Base-by-base conservation (phyloP, 169 alveolate genomes). In the Toxoplasma gondii region DNA sequence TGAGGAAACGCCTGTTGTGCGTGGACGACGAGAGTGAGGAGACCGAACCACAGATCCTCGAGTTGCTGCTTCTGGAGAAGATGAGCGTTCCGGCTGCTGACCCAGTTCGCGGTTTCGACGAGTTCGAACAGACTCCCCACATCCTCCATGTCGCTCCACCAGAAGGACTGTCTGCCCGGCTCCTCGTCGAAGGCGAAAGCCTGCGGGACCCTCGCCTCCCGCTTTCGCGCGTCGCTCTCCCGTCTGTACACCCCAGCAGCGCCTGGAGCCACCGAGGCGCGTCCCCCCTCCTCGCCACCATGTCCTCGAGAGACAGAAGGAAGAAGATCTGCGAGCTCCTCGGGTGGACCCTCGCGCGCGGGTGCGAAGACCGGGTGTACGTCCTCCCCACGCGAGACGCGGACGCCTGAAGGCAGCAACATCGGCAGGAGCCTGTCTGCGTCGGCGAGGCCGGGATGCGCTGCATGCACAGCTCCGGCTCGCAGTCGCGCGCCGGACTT, bases 41-140 rank as follows among this genome's bases (percentile, higher is more conserved):
- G 78, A 0, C 91, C 70, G 78, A 84, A 84, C 91, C 91, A 84
- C 19, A 84, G 91, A 36, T 84, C 91, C n/a, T 84, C 91, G 43
- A 84, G 91, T 78, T 84, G 91, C 78, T 84, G 78, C n/a, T 49
- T 44, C 29, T 43, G 70, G 12, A 84, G 70, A 31, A 49, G 39
- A 22, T 44, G 69, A 2, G 70, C 41, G 45, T 49, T 84, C 45
- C 91, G 91, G 38, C 29, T 64, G 43, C 91, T 41, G 0, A 84
- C 12, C 54, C 78, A 27, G 19, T 29, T 84, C 38, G 91, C 91
- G 10, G 1, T 9, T 12, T 84, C 44, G 10, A 84, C 36, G 78
- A 84, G 78, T 24, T 29, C 38, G 78, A 84, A 84, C 45, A 49
- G 70, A 31, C n/a, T 1, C 29, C 38, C 49, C n/a, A 84, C 80